These are phyloP conservation scores for Agroathelia rolfsii DNA, from an alignment of 1,284 basidiomycete genomes.

Conservation along the genomic window DNA sequence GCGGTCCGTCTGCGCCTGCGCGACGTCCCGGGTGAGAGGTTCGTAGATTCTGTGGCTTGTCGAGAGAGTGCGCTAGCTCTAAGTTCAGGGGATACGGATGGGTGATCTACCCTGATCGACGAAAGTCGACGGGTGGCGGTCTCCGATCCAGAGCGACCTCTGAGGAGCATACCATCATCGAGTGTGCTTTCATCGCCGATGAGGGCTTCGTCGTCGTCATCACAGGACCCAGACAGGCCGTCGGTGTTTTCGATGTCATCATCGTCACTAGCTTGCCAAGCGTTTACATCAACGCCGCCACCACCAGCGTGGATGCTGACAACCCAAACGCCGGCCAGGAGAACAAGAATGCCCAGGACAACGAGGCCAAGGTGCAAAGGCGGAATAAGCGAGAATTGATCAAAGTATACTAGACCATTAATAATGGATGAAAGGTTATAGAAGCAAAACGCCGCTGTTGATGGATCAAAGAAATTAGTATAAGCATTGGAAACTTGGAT, in stretches of 20 bases:
- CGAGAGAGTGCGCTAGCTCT: background rate
- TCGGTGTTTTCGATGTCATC: slow-evolving; percentile 25
- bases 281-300: slow-evolving; percentile 39
- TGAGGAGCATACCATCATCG: slow-evolving; percentile 11
- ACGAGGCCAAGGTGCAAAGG: slow-evolving; percentile 67
- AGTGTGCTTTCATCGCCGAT: slow-evolving; percentile 5
- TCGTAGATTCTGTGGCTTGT: background rate
- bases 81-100: background rate
- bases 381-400: slow-evolving; percentile 74
- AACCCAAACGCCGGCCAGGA: slow-evolving; percentile 86
- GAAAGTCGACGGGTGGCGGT: slow-evolving; percentile 14
- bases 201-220: slow-evolving; percentile 16
- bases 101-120: slow-evolving; percentile 7
- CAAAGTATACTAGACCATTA: slow-evolving; percentile 83
- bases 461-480: slow-evolving; percentile 6
- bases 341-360: slow-evolving; percentile 66
- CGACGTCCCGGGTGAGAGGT: background rate
- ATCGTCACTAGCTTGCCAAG: slow-evolving; percentile 40
- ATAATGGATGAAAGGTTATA: slow-evolving; percentile 91
- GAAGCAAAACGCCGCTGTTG: slow-evolving; percentile 84
- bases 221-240: too few species aligned
- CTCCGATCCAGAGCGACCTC: slow-evolving; percentile 25
- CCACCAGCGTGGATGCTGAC: slow-evolving; percentile 61
- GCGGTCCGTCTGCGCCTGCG: background rate
- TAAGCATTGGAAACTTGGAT: slow-evolving; percentile 1